Conservation (phyloP, 164 flowering plant species). For the Magnolia sinica region DNA sequence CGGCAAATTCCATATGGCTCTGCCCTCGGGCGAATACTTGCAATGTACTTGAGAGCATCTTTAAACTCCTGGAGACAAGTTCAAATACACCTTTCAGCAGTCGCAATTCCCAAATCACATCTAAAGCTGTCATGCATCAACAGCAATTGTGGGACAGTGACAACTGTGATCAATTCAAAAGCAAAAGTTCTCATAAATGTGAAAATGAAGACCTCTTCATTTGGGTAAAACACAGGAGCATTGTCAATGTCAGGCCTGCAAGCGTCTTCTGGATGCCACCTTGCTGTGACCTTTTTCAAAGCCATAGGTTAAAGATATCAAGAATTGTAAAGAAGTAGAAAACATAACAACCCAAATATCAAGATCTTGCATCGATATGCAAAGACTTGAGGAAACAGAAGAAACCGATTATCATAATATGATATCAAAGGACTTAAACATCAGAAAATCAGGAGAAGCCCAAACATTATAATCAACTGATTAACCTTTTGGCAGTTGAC, state of each 20-base stretch:
- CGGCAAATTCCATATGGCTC: conserved; percentile 86
- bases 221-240: conserved; percentile 90
- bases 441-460: neutral
- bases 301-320: neutral
- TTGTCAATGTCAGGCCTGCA: conserved; percentile 63
- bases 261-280: conserved; percentile 77
- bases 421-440: neutral
- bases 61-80: conserved; percentile 62
- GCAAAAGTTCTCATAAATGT: neutral
- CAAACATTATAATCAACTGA: neutral
- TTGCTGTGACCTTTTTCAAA: conserved; percentile 66
- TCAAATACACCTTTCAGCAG: conserved; percentile 11
- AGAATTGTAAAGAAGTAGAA: neutral
- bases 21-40: conserved; percentile 59
- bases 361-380: neutral
- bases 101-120: neutral
- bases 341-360: neutral
- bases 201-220: conserved; percentile 60
- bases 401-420: neutral
- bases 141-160: neutral
- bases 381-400: neutral
- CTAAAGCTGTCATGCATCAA: neutral
- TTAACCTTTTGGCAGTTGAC: conserved; percentile 80
- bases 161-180: too few species aligned
- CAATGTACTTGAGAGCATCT: conserved; percentile 72